Conservation (phyloP, 1,284 basidiomycete genomes). For the Leccinum brunneo-olivaceum region DNA sequence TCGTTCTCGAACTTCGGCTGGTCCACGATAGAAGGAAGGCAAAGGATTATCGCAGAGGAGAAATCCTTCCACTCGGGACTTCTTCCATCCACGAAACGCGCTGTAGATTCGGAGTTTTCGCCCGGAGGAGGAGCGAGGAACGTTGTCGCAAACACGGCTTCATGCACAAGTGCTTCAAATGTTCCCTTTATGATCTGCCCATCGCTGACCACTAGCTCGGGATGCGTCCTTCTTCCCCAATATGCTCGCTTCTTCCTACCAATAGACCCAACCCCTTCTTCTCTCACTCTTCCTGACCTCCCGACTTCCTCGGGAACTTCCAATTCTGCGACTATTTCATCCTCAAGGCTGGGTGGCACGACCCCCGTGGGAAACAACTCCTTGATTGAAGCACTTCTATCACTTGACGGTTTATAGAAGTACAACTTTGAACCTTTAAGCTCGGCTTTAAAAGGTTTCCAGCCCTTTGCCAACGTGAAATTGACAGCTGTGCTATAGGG, state of each 20-base stretch:
- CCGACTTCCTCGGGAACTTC: conserved; percentile 23
- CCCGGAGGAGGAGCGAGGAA: conserved; percentile 31
- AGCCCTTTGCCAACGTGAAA: conserved; percentile 49
- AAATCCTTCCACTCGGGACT: conserved; percentile 51
- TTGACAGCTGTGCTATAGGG: conserved; percentile 25
- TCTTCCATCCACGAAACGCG: conserved; percentile 17
- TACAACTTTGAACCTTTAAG: conserved; percentile 76
- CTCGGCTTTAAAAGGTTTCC: conserved; percentile 80
- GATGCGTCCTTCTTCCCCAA: conserved; percentile 74
- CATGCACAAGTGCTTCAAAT: conserved; percentile 72
- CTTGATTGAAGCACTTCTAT: conserved; percentile 55
- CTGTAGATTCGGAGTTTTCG: conserved; percentile 3
- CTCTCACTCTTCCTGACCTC: conserved; percentile 28
- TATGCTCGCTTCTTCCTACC: conserved; percentile 61
- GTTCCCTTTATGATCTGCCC: conserved; percentile 53
- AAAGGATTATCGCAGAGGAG: conserved; percentile 51
- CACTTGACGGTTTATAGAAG: conserved; percentile 75
- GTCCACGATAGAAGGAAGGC: conserved; percentile 51
- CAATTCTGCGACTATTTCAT: conserved; percentile 30
- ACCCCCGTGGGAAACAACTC: conserved; percentile 65
- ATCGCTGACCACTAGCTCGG: conserved; percentile 48
- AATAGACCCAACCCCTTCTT: conserved; percentile 24
- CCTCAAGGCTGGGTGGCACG: conserved; percentile 47
- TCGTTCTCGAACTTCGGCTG: conserved; percentile 60
- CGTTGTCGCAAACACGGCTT: conserved; percentile 70